Evolutionary conservation across 2,329 filamentous ascomycete species (phyloP).

Genomic region (Rhynchosporium agropyri): DNA sequence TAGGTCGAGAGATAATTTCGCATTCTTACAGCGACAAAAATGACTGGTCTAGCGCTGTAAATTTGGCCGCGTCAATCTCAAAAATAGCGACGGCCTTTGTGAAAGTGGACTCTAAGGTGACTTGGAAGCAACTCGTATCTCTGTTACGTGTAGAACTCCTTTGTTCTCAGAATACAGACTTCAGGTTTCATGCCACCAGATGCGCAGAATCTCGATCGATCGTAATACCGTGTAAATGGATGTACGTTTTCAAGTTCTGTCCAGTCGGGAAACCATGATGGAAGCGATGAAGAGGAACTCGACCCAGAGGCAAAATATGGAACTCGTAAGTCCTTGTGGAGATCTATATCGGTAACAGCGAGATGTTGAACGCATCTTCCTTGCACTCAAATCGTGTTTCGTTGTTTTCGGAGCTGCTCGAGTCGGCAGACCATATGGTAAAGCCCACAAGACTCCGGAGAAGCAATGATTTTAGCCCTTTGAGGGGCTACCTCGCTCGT

Average conservation of each 20-base stretch:
- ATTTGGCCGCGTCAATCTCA: background rate
- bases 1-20: background rate
- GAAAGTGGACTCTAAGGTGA: background rate
- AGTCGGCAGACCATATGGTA: background rate
- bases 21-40: background rate
- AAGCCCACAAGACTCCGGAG: background rate
- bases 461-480: background rate
- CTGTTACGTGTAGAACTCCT: background rate
- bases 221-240: background rate
- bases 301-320: background rate
- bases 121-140: background rate
- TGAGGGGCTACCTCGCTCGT: background rate
- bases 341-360: background rate
- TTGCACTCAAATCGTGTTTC: background rate
- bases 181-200: conserved; percentile 8
- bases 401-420: background rate
- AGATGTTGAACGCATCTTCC: background rate
- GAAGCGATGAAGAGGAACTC: background rate
- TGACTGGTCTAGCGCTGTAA: background rate
- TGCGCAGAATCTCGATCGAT: conserved; percentile 5
- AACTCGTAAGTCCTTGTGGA: background rate
- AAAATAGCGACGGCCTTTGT: background rate
- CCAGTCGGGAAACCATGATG: conserved; percentile 14
- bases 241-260: background rate
- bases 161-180: background rate